A percentile compares a stretch with the other conserved stretches of the same genome.
phyloP scores from a whole-genome alignment of 2,329 filamentous ascomycete genomes.

The Fusarium continuum region DNA sequence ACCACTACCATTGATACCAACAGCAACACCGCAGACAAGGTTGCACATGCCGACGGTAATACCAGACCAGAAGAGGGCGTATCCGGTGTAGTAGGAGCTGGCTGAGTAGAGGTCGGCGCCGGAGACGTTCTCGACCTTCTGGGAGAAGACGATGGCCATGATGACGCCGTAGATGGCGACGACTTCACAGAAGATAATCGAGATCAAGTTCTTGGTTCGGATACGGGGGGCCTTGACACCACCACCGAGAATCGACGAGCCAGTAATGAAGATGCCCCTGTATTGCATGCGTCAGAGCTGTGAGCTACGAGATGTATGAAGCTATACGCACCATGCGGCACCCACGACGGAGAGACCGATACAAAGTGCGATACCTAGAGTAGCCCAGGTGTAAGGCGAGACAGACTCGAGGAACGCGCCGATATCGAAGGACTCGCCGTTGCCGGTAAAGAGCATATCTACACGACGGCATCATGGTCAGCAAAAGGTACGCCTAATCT shows the following conservation, averaged over 20 bases:
- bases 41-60: conserved; percentile 96
- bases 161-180: conserved; percentile 99
- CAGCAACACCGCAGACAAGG: conserved; percentile 92
- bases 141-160: conserved; percentile 98
- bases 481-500: conserved; percentile 10
- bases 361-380: conserved; percentile 88
- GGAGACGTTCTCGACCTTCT: conserved; percentile 77
- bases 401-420: conserved; percentile 94
- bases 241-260: conserved; percentile 94
- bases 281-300: conserved; percentile 28
- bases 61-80: conserved; percentile 94
- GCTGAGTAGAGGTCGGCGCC: conserved; percentile 74
- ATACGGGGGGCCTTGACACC: conserved; percentile 97
- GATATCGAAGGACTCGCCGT: conserved; percentile 96
- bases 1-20: conserved; percentile 97
- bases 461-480: conserved; percentile 39
- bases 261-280: conserved; percentile 99
- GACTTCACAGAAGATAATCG: conserved; percentile 99
- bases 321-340: conserved; percentile 83
- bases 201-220: conserved; percentile 99
- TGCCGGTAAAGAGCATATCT: conserved; percentile 99
- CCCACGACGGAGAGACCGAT: conserved; percentile 96
- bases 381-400: conserved; percentile 94
- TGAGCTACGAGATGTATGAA: conserved; percentile 6
- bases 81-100: conserved; percentile 92